Conservation (phyloP, 305 asterid species). For the Fraxinus sp. region DNA sequence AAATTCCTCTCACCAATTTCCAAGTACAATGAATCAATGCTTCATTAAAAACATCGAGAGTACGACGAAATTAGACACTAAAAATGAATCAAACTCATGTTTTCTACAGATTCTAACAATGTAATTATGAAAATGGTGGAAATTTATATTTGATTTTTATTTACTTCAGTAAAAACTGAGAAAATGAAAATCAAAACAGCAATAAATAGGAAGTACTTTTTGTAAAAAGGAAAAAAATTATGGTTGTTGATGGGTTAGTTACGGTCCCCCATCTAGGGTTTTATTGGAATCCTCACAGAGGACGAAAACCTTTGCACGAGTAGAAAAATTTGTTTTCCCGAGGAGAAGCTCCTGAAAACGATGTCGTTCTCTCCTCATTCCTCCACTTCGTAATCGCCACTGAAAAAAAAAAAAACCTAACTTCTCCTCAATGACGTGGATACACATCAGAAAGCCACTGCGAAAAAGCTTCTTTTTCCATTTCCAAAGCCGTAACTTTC, state of each 20-base stretch:
- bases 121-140: not conserved
- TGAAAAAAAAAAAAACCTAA: not conserved
- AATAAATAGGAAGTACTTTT: not conserved
- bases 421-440: not conserved
- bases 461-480: not conserved
- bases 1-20: not conserved
- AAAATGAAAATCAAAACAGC: not conserved
- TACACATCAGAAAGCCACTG: not conserved
- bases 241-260: slow-evolving; percentile 21
- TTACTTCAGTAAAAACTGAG: not conserved
- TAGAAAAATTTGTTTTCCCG: slow-evolving; percentile 12
- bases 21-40: slow-evolving; percentile 1
- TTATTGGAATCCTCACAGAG: slow-evolving; percentile 22
- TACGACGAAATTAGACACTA: not conserved
- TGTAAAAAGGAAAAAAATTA: not conserved
- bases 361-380: slow-evolving; percentile 3
- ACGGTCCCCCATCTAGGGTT: slow-evolving; percentile 29
- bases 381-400: not conserved
- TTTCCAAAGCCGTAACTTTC: not conserved
- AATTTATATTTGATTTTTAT: not conserved
- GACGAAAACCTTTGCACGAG: slow-evolving; percentile 17
- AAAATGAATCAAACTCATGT: not conserved
- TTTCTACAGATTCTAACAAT: not conserved
- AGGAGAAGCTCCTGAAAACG: not conserved
- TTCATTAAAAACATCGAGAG: not conserved